Conservation (phyloP, 2,329 filamentous ascomycete species). For the Arthrobotrys sinensis region DNA sequence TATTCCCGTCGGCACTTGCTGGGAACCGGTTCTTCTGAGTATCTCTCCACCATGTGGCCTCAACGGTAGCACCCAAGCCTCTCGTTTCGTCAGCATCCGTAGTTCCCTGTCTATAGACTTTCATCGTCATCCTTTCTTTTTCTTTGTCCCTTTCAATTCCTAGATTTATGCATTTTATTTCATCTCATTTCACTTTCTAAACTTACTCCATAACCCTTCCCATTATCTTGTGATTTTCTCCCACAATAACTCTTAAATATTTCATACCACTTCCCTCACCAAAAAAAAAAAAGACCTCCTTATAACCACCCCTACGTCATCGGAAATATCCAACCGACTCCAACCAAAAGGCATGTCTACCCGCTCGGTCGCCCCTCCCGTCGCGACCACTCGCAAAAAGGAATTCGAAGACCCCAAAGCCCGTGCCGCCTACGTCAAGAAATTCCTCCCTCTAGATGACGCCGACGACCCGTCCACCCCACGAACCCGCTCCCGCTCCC, state of each 20-base stretch:
- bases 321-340: slow-evolving; percentile 22
- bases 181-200: slow-evolving; percentile 3
- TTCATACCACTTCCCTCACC: background rate
- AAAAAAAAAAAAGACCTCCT: slow-evolving; percentile 2
- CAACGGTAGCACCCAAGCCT: slow-evolving; percentile 41
- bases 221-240: background rate
- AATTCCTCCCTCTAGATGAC: slow-evolving; percentile 37
- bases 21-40: slow-evolving; percentile 29
- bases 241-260: slow-evolving; percentile 9
- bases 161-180: slow-evolving; percentile 8
- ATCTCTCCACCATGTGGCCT: slow-evolving; percentile 56
- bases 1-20: slow-evolving; percentile 50
- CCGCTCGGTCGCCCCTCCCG: slow-evolving; percentile 28
- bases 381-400: slow-evolving; percentile 43
- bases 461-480: slow-evolving; percentile 30
- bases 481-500: slow-evolving; percentile 42
- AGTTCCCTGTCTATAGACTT: slow-evolving; percentile 26
- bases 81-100: slow-evolving; percentile 31
- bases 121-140: slow-evolving; percentile 12
- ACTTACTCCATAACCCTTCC: slow-evolving; percentile 10
- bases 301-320: slow-evolving; percentile 46
- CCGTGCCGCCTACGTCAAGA: slow-evolving; percentile 53
- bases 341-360: slow-evolving; percentile 45
- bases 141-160: slow-evolving; percentile 1
- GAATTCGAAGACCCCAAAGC: slow-evolving; percentile 58